A percentile compares a stretch with the other conserved stretches of the same genome.
Evolutionary conservation across 306 rosid species (phyloP).

Genomic region (Morella rubra): DNA sequence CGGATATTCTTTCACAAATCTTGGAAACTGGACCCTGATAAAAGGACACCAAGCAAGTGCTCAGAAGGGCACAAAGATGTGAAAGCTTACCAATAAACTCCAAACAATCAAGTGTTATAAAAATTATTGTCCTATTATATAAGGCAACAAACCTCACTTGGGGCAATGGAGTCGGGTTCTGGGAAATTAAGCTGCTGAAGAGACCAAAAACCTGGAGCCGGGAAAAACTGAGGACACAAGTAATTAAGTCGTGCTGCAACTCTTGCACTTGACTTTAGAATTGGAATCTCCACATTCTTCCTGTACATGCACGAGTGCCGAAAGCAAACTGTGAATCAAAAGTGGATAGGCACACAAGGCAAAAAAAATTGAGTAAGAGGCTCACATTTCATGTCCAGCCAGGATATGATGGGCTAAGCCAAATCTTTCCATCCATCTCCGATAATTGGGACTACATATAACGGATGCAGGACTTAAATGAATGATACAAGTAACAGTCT

Average conservation of each 20-base stretch:
- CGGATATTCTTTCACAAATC: slow-evolving; percentile 48
- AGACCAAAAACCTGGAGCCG: slow-evolving; percentile 86
- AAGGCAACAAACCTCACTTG: slow-evolving; percentile 72
- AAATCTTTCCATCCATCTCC: slow-evolving; percentile 80
- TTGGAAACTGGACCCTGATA: slow-evolving; percentile 55
- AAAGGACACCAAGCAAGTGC: slow-evolving; percentile 26
- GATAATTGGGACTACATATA: slow-evolving; percentile 56
- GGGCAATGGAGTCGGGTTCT: slow-evolving; percentile 39
- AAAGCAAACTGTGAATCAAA: slow-evolving; percentile 21
- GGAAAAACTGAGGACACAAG: slow-evolving; percentile 91
- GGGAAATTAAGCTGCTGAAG: slow-evolving; percentile 41
- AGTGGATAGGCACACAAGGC: slow-evolving; percentile 10
- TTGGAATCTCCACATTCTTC: slow-evolving; percentile 77
- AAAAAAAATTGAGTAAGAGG: slow-evolving; percentile 14
- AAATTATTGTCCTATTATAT: slow-evolving; percentile 18
- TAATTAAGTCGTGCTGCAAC: slow-evolving; percentile 73
- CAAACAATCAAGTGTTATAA: slow-evolving; percentile 17
- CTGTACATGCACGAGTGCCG: slow-evolving; percentile 43
- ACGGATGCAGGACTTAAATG: slow-evolving; percentile 82
- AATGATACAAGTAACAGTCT: slow-evolving; percentile 65
- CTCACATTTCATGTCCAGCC: slow-evolving; percentile 90
- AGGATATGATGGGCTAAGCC: slow-evolving; percentile 78
- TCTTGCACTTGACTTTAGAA: slow-evolving; percentile 86
- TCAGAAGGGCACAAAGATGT: background rate
- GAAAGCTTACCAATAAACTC: background rate